Conservation (phyloP, 2,329 filamentous ascomycete species). For the Trichoderma sp. region DNA sequence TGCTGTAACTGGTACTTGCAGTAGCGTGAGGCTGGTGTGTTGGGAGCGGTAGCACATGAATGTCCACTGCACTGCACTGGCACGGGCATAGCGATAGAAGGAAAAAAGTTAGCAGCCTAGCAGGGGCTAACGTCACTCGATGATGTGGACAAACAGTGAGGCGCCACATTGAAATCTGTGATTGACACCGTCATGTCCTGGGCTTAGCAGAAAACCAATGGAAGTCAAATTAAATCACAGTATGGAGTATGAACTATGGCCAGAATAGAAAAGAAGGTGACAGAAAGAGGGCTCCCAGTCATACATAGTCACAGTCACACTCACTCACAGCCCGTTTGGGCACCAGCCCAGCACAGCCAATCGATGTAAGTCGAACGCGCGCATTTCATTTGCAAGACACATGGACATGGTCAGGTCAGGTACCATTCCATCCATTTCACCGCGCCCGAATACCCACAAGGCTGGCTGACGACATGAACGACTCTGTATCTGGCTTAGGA, state of each 20-base stretch:
- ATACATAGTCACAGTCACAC: background rate
- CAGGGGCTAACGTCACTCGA: constrained; percentile 24
- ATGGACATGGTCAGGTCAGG: background rate
- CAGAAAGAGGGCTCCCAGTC: background rate
- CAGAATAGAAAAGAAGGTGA: background rate
- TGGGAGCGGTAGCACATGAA: background rate
- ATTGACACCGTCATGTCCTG: background rate
- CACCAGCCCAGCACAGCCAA: background rate
- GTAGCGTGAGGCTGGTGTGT: background rate
- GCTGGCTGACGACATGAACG: background rate
- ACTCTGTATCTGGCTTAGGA: background rate
- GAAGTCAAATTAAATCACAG: background rate
- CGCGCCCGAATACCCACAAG: background rate
- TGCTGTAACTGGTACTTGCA: background rate
- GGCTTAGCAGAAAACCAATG: background rate
- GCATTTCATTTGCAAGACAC: background rate
- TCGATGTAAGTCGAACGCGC: background rate
- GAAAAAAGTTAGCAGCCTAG: constrained; percentile 8
- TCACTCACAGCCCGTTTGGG: background rate
- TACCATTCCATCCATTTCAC: background rate
- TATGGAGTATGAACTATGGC: background rate
- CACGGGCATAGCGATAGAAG: background rate
- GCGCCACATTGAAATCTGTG: constrained; percentile 9
- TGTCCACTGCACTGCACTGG: no score
- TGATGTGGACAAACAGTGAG: constrained; percentile 23